Conservation (phyloP, 306 rosid genomes). For the Ziziphus jujuba region DNA sequence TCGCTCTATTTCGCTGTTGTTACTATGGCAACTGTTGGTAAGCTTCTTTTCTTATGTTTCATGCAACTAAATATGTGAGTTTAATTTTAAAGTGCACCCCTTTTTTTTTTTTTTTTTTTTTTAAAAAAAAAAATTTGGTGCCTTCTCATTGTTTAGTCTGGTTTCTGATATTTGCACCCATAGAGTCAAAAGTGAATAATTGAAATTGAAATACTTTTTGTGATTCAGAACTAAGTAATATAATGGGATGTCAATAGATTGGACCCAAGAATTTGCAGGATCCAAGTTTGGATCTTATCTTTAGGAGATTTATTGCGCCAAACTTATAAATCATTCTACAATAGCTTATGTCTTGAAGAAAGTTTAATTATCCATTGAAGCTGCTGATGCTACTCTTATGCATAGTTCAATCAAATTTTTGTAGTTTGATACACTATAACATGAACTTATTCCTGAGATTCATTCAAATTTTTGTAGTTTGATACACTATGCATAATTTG, state of each 20-base stretch:
- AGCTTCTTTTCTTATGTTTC: slow-evolving; percentile 11
- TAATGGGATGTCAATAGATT: background rate
- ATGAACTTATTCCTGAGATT: no score
- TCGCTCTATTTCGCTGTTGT: slow-evolving; percentile 71
- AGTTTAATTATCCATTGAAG: no score
- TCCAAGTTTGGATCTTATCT: background rate
- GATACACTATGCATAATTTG: no score
- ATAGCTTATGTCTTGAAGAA: no score
- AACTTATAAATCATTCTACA: no score
- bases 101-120: background rate
- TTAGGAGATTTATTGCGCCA: no score
- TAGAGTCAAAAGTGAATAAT: background rate
- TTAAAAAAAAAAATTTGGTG: no score
- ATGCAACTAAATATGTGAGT: background rate
- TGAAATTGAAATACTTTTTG: background rate
- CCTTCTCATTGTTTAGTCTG: background rate
- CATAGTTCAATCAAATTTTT: no score
- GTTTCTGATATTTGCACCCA: background rate
- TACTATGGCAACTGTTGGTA: slow-evolving; percentile 73
- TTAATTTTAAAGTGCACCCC: background rate
- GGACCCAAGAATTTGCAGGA: background rate
- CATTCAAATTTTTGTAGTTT: no score
- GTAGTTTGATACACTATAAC: no score
- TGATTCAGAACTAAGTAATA: background rate
- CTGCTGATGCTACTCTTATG: no score